These are phyloP conservation scores for Halteria grandinella DNA, from an alignment of 73 alveolate genomes.

Conservation along the genomic window DNA sequence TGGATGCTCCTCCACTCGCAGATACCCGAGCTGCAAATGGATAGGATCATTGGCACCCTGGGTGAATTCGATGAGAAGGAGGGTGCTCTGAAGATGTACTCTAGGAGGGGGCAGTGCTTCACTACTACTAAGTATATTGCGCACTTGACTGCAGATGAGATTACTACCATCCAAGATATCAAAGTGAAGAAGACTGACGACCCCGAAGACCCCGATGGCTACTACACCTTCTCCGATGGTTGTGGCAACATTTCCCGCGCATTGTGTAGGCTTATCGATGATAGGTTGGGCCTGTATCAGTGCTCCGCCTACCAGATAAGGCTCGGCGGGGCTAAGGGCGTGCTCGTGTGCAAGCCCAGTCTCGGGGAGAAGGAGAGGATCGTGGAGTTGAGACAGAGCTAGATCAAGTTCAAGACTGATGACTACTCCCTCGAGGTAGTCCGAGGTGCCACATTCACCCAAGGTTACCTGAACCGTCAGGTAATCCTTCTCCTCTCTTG, in stretches of 20 bases:
- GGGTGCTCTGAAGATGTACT: constrained; percentile 57
- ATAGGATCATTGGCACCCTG: no score
- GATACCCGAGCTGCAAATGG: no score
- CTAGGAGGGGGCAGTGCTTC: constrained; percentile 66
- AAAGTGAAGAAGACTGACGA: background rate
- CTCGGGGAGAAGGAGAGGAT: background rate
- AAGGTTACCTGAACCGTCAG: constrained; percentile 76
- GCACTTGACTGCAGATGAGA: background rate
- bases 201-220: background rate
- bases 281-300: no score
- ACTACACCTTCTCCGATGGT: no score
- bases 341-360: background rate
- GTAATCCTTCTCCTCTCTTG: constrained; percentile 66
- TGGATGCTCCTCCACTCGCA: no score
- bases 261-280: background rate
- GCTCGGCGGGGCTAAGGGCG: constrained; percentile 60
- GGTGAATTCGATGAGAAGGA: no score
- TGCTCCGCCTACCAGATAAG: constrained; percentile 55
- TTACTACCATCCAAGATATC: background rate
- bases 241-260: constrained; percentile 49
- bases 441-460: constrained; percentile 68
- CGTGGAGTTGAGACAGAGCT: constrained; percentile 44
- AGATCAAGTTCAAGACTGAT: constrained; percentile 62
- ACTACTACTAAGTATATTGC: constrained; percentile 49
- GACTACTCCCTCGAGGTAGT: constrained; percentile 64